Evolutionary conservation across 345 rosid genomes (phyloP), one percentile per base, ranked within the genome.

Genomic region (Lepidium didymum): DNA sequence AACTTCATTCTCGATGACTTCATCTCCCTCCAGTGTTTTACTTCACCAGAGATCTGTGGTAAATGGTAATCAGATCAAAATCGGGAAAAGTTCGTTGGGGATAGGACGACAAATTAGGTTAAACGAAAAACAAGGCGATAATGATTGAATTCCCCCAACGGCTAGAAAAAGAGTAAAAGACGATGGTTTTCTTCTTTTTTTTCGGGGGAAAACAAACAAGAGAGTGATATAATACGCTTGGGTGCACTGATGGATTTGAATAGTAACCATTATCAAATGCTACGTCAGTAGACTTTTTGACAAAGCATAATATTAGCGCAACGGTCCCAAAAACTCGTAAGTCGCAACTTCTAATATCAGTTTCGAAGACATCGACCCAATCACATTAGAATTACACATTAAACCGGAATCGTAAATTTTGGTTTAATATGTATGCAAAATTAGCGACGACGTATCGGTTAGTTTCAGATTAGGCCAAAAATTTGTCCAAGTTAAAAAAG

Each of bases 1-100:
- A 90, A 55, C 64, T 78, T 92, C 65, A 89, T 88, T 70, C 82
- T 90, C 88, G 88, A 61, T 47, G 86, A 85, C 81, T 87, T 90
- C 95, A 89, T 92, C 69, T 21, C 54, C 45, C 67, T 21, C 71
- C 61, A 36, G 42, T 29, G 56, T 10, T 33, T 55, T 35, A 5
- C n/a, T 36, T n/a, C 34, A 8, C 41, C 27, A 15, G 37, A 15
- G 44, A 52, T 59, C 53, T 13, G 14, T 29, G 12, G 23, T 49
- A 62, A 12, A n/a, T 29, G 12, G 15, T 49, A 62, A 12, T 23
- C 37, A 37, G 15, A 42, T 23, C 23, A 61, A 58, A 61, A 51
- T 52, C 31, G 25, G 55, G 11, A 58, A 31, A 34, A 37, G 25
- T 19, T 50, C 9, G 58, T 38, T 18, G 44, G 18, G 13, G n/a